These are phyloP conservation scores for Kwoniella sp. DNA, from an alignment of 768 basidiomycete species.

Conservation along the genomic window DNA sequence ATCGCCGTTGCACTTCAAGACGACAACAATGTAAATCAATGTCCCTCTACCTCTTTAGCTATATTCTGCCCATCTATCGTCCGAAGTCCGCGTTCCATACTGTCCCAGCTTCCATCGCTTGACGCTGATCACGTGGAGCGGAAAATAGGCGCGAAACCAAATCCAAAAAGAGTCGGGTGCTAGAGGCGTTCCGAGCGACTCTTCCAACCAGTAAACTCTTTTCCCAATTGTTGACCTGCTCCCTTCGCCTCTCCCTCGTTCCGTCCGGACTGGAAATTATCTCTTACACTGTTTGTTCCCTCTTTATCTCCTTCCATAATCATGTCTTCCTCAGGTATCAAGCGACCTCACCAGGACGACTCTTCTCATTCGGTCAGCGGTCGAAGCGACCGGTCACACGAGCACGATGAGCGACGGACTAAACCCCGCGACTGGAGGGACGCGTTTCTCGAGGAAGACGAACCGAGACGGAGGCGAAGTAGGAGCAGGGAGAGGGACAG, in stretches of 20 bases:
- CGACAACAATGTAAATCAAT: no score
- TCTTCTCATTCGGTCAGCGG: constrained; percentile 5
- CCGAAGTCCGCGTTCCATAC: background rate
- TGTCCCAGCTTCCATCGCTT: background rate
- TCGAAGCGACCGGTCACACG: constrained; percentile 20
- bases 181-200: background rate
- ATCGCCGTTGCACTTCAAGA: background rate
- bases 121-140: background rate
- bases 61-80: no score
- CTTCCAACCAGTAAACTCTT: constrained; percentile 30
- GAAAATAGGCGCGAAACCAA: background rate
- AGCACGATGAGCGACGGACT: constrained; percentile 24
- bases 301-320: background rate
- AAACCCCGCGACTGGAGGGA: constrained; percentile 55
- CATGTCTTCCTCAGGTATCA: constrained; percentile 43
- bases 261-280: constrained; percentile 31
- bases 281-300: constrained; percentile 25
- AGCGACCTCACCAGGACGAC: constrained; percentile 31
- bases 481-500: constrained; percentile 27
- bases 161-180: background rate
- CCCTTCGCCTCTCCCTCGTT: background rate
- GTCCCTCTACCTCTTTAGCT: no score
- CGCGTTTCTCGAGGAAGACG: constrained; percentile 50
- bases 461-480: constrained; percentile 27
- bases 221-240: background rate